These are phyloP conservation scores for Tricholoma terreum DNA, from an alignment of 768 basidiomycete species.

Conservation along the genomic window DNA sequence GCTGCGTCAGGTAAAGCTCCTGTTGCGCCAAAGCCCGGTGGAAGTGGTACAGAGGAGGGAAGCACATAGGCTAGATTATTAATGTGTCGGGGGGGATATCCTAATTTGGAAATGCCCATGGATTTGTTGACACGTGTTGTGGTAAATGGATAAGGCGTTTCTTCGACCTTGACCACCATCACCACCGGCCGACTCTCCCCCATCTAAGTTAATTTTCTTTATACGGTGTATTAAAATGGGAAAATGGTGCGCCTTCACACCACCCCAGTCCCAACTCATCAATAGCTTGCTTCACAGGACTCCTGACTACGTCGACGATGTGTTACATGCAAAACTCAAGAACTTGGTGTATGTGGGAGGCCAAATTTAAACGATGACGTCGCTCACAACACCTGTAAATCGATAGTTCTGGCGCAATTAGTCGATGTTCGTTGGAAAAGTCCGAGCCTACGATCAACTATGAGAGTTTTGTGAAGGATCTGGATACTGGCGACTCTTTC, in stretches of 20 bases:
- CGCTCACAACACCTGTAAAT: not conserved
- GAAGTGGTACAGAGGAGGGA: slow-evolving; percentile 35
- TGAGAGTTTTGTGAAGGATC: slow-evolving; percentile 70
- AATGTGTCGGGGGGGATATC: not conserved
- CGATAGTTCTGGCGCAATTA: slow-evolving; percentile 67
- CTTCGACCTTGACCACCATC: slow-evolving; percentile 30
- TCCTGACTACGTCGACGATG: slow-evolving; percentile 66
- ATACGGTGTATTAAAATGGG: slow-evolving; percentile 48
- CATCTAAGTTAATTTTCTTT: slow-evolving; percentile 20
- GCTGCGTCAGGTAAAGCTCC: slow-evolving; percentile 22
- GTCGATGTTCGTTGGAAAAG: slow-evolving; percentile 64
- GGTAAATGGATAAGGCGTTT: slow-evolving; percentile 19
- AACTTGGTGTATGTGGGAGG: slow-evolving; percentile 61
- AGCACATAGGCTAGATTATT: slow-evolving; percentile 21
- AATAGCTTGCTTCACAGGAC: slow-evolving; percentile 48
- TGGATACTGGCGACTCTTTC: slow-evolving; percentile 79
- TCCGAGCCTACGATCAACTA: slow-evolving; percentile 64
- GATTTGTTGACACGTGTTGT: slow-evolving; percentile 35
- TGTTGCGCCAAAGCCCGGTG: slow-evolving; percentile 31
- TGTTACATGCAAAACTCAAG: slow-evolving; percentile 72
- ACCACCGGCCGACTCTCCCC: slow-evolving; percentile 9
- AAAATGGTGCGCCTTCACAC: slow-evolving; percentile 50
- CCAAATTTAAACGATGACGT: slow-evolving; percentile 1
- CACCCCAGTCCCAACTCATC: slow-evolving; percentile 9
- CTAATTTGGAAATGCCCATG: slow-evolving; percentile 19